Base-by-base conservation (phyloP, 1,139 yeast species). In the Lizanozyma gosingica region DNA sequence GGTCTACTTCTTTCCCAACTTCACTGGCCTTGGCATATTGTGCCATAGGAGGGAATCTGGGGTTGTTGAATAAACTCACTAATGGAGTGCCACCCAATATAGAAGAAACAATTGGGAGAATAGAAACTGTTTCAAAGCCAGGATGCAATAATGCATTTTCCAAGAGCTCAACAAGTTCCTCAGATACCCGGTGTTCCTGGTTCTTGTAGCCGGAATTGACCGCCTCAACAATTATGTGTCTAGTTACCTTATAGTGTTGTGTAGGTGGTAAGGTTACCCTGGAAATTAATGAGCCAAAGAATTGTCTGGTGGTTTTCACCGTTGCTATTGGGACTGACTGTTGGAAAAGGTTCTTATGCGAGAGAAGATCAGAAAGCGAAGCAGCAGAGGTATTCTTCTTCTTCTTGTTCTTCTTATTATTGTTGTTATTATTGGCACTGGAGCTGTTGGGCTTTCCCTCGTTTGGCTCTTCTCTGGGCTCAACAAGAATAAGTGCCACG, bases 31-130 rank as follows among this genome's bases (percentile, higher is more conserved):
- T 61, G 54, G 36, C 48, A 47, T 37, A 50, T 49, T 17, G 51
- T 3, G 77, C 71, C 41, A 73, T 60, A 35, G 86, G 75, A 2
- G 96, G 96, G 49, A 87, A 76, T 48, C 94, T 68, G 34, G 96
- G 95, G 51, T 84, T 84, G 45, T 78, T 72, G 51, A 86, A 66
- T 2, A 79, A 70, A 53, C 80, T 78, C 36, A 72, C 47, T 16
- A 73, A 48, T 2, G 59, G 60, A 46, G 70, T 70, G 17, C 60
- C 51, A 2, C 65, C 66, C 47, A 85, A 57, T 3, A 71, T 62
- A 2, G 68, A 59, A n/a, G 76, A 60, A 1, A 84, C 82, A 46
- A 87, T 79, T 11, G 96, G 95, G 45, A 85, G 65, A 22, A 84
- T 67, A 9, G 86, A 79, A 35, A 75, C 71, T 18, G 63, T 59